phyloP scores from a whole-genome alignment of 352 stramenopile genomes.

The Pythium monospermum region DNA sequence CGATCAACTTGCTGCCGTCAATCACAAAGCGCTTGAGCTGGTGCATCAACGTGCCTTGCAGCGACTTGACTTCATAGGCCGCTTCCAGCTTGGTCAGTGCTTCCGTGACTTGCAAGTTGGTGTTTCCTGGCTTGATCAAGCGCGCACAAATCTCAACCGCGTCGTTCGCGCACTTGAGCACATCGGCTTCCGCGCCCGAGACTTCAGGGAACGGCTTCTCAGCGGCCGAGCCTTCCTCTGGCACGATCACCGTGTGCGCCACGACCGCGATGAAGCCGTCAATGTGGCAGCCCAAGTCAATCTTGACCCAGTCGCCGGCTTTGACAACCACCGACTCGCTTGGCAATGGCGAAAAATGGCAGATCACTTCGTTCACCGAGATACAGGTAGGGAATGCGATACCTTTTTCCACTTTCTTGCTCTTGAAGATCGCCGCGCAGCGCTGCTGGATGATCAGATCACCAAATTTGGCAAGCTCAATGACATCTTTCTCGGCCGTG shows the following conservation, averaged over 20 bases:
- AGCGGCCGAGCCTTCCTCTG: constrained; percentile 57
- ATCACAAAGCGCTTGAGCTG: constrained; percentile 99
- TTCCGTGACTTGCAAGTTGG: constrained; percentile 94
- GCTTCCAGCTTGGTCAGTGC: constrained; percentile 93
- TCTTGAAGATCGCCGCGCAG: constrained; percentile 94
- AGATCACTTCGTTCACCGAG: constrained; percentile 98
- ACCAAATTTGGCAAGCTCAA: constrained; percentile 94
- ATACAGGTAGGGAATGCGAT: constrained; percentile 99
- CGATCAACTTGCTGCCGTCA: constrained; percentile 97
- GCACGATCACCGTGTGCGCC: constrained; percentile 97
- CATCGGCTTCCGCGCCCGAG: constrained; percentile 85
- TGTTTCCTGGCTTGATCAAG: constrained; percentile 97
- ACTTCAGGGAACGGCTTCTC: constrained; percentile 56
- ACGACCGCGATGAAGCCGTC: constrained; percentile 99
- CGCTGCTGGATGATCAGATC: constrained; percentile 82
- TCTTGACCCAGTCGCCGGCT: constrained; percentile 88
- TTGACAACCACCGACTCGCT: constrained; percentile 75
- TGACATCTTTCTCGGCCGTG: constrained; percentile 89
- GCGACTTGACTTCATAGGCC: constrained; percentile 95
- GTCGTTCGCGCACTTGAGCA: constrained; percentile 96
- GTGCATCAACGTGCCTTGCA: constrained; percentile 98
- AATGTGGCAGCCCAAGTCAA: constrained; percentile 99
- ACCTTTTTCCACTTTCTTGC: constrained; percentile 96
- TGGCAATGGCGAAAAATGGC: constrained; percentile 96
- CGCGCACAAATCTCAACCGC: constrained; percentile 95